Evolutionary conservation across 1,139 yeast species (phyloP), one percentile per base, ranked within the genome.

Genomic region (Sporopachydermia cereana): DNA sequence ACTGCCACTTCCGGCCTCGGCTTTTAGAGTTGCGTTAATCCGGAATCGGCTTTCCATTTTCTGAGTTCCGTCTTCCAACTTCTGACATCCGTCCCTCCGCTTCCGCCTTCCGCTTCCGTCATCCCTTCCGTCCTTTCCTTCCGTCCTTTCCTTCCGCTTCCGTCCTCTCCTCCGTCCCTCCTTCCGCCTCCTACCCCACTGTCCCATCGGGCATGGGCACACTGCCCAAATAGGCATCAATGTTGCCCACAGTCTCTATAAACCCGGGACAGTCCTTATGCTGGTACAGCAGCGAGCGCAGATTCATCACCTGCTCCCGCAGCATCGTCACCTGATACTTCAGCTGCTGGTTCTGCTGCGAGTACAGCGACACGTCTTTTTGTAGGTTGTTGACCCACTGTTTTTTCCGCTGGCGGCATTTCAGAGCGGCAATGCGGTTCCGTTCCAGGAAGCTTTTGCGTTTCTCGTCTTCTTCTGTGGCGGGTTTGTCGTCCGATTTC

Each of bases 371-470:
- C 74, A 70, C 66, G 58, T 88, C 94, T 43, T 73, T 77, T 60
- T 89, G 95, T 76, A 91, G 80, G 53, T 81, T 83, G 48, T 77
- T 80, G 41, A 86, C 74, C 70, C 84, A 82, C 59, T 85, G 89
- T 66, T 93, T 91, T 71, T 91, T 93, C 46, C 96, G 76, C 62
- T 85, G 95, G 48, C 99, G 77, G 67, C 97, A 93, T 62, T 88
- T 89, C 36, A 93, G 79, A 0, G 98, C 98, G 0, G 99, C 99
- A 14, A 91, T 77, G 50, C 98, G 72, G 61, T 91, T 91, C 50
- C 97, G 71, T 60, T 91, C 98, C 53, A 91, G 65, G 55, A 91
- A 91, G 53, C 74, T 80, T 59, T 79, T 78, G 27, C 97, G 74
- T 58, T 84, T 86, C 43, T 83, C 91, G 43, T 74, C 85, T 42